Evolutionary conservation across 2,329 filamentous ascomycete genomes (phyloP).

Genomic region (Ophiostoma quercus): DNA sequence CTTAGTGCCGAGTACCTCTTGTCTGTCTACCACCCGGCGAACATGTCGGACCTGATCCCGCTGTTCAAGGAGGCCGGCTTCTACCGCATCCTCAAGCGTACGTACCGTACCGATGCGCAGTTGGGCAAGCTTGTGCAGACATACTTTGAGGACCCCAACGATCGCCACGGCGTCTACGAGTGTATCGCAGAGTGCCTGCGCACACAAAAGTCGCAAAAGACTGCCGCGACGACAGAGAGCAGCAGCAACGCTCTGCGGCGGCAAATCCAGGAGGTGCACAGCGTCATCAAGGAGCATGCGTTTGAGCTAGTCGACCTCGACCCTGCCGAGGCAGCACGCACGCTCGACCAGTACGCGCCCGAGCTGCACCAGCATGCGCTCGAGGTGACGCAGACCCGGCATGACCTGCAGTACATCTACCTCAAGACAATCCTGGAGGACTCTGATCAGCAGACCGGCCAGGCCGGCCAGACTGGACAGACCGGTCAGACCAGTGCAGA

Average conservation of each 20-base stretch:
- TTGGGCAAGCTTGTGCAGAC: constrained; percentile 71
- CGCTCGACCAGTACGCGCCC: constrained; percentile 56
- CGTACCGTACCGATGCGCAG: constrained; percentile 73
- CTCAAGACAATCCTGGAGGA: constrained; percentile 70
- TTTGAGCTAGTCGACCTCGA: constrained; percentile 62
- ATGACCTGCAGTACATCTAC: constrained; percentile 68
- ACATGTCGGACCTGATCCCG: constrained; percentile 69
- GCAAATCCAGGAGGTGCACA: constrained; percentile 66
- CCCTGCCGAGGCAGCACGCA: constrained; percentile 58
- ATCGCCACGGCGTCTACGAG: constrained; percentile 69
- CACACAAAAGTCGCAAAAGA: neutral
- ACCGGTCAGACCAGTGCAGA: neutral
- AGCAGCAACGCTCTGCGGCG: constrained; percentile 47
- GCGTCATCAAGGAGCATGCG: constrained; percentile 61
- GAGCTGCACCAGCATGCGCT: constrained; percentile 64
- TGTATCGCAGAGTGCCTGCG: constrained; percentile 70
- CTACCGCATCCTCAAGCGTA: constrained; percentile 84
- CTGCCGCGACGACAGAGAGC: neutral
- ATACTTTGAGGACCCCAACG: constrained; percentile 79
- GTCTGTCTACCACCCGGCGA: constrained; percentile 86
- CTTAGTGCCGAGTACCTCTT: constrained; percentile 94
- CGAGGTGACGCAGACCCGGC: constrained; percentile 53
- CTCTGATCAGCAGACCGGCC: neutral
- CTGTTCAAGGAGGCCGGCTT: constrained; percentile 76
- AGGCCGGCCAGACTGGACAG: no score